Evolutionary conservation across 768 basidiomycete species (phyloP).

Genomic region (Glaciozyma antarctica): DNA sequence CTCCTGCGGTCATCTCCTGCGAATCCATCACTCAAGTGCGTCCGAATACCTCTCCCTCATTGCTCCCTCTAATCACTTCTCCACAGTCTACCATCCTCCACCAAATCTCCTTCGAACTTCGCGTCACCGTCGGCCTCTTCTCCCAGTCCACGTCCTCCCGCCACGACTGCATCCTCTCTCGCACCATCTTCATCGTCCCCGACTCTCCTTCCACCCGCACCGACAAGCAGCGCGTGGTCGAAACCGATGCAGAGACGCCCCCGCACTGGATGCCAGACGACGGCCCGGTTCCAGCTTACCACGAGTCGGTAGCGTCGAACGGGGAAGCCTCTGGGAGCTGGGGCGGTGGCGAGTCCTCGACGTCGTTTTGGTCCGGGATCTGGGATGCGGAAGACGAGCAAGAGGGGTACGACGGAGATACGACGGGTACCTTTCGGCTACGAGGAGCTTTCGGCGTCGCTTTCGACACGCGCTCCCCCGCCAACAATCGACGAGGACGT

Average conservation of each 20-base stretch:
- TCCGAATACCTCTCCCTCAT: not conserved
- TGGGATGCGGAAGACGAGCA: constrained; percentile 25
- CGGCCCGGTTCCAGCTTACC: constrained; percentile 24
- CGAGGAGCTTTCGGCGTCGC: constrained; percentile 26
- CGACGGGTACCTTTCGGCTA: too few relatives aligned
- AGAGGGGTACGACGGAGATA: too few relatives aligned
- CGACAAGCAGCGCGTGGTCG: constrained; percentile 25
- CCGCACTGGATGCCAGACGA: constrained; percentile 9
- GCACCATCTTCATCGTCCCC: constrained; percentile 10
- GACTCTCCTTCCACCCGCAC: constrained; percentile 4
- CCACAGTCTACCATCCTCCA: constrained; percentile 77
- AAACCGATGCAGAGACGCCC: not conserved
- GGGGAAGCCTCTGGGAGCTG: not conserved
- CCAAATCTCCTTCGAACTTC: constrained; percentile 64
- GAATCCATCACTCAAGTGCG: constrained; percentile 41
- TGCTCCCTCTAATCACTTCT: constrained; percentile 51
- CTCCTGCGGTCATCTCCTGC: constrained; percentile 34
- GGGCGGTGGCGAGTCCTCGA: not conserved
- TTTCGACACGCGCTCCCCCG: constrained; percentile 12
- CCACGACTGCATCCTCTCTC: constrained; percentile 7
- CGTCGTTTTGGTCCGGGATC: not conserved
- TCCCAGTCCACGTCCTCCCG: not conserved
- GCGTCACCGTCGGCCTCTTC: constrained; percentile 41
- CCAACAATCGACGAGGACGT: constrained; percentile 32
- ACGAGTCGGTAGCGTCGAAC: constrained; percentile 8